Percentiles rank a stretch among this genome's conserved stretches.
Conservation (phyloP, 2,329 filamentous ascomycete species). For the Paracamarosporium sp. region DNA sequence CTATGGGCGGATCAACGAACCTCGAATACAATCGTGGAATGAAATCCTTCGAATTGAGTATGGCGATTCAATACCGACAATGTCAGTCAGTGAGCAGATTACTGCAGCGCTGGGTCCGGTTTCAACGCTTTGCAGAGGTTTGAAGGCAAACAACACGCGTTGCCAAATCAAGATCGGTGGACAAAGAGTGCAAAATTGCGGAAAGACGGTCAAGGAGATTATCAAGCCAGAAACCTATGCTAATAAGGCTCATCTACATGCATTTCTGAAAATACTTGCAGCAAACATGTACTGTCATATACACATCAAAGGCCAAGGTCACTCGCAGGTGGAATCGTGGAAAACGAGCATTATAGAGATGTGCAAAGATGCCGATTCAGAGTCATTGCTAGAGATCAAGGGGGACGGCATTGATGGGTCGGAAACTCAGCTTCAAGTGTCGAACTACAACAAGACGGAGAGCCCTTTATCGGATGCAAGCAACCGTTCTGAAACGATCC, state of each 20-base stretch:
- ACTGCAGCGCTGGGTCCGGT: slow-evolving; percentile 3
- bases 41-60: slow-evolving; percentile 7
- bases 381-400: neutral
- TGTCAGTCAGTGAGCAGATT: too few species aligned
- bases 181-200: slow-evolving; percentile 13
- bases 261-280: slow-evolving; percentile 7
- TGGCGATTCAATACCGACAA: too few species aligned
- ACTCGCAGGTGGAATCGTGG: slow-evolving; percentile 5
- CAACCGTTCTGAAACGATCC: too few species aligned
- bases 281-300: slow-evolving; percentile 5
- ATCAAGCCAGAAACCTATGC: slow-evolving; percentile 8
- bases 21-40: slow-evolving; percentile 5
- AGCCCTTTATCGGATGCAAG: too few species aligned
- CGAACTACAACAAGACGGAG: too few species aligned
- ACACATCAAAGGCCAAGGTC: neutral
- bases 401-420: neutral
- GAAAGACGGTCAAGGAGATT: slow-evolving; percentile 10
- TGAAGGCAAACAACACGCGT: neutral
- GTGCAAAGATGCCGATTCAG: slow-evolving; percentile 44
- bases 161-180: slow-evolving; percentile 7
- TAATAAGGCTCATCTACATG: neutral
- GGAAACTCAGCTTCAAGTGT: too few species aligned
- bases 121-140: neutral
- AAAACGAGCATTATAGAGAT: slow-evolving; percentile 8
- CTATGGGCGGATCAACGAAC: slow-evolving; percentile 1